These are phyloP conservation scores for Boletus bicolor DNA, from an alignment of 768 basidiomycete species.

Conservation along the genomic window DNA sequence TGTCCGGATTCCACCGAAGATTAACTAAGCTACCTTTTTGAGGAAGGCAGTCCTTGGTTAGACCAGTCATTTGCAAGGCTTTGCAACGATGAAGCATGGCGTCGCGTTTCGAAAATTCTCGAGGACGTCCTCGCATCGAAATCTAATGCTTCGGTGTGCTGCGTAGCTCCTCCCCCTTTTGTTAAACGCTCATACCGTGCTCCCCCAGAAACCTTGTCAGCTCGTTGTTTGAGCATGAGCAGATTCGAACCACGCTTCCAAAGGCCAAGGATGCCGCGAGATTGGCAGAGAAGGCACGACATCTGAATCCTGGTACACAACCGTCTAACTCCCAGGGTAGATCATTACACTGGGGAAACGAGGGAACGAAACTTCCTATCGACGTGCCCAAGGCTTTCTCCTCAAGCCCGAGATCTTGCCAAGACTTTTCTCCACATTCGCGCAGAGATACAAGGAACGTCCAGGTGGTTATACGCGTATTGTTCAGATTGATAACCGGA, in stretches of 20 bases:
- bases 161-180: not conserved
- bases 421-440: conserved; percentile 81
- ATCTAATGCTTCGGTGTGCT: conserved; percentile 84
- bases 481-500: conserved; percentile 84
- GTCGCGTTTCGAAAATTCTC: conserved; percentile 90
- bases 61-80: not conserved
- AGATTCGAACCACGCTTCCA: conserved; percentile 91
- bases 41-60: not conserved
- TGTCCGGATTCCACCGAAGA: conserved; percentile 30
- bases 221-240: conserved; percentile 90
- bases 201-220: conserved; percentile 81
- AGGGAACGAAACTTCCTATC: conserved; percentile 65
- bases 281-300: conserved; percentile 82
- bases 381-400: conserved; percentile 75
- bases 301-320: not conserved
- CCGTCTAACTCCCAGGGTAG: conserved; percentile 35
- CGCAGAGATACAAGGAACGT: conserved; percentile 73
- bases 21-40: conserved; percentile 1
- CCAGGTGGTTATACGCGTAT: conserved; percentile 96
- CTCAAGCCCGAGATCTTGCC: conserved; percentile 67
- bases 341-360: conserved; percentile 92
- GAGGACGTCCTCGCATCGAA: conserved; percentile 87
- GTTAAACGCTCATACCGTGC: conserved; percentile 6
- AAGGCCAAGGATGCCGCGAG: conserved; percentile 92
- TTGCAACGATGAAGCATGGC: conserved; percentile 86